Conservation (phyloP, 768 basidiomycete species). For the Pleurotus sapidus region DNA sequence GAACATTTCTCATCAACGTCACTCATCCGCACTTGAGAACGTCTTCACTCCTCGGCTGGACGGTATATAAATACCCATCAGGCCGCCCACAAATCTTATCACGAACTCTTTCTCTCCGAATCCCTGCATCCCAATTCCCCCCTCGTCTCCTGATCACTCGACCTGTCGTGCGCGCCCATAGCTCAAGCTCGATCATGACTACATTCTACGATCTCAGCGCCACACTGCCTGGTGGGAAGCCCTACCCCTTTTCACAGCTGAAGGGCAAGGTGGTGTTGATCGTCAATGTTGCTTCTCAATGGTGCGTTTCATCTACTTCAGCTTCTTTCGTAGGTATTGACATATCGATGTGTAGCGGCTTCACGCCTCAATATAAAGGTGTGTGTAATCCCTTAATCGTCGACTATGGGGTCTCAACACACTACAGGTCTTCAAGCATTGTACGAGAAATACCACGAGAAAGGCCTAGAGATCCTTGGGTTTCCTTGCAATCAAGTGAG, state of each 20-base stretch:
- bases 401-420: not conserved
- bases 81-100: not conserved
- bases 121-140: not conserved
- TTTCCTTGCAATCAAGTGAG: conserved; percentile 89
- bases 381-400: conserved; percentile 1
- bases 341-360: conserved; percentile 49
- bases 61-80: conserved; percentile 1
- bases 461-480: conserved; percentile 75
- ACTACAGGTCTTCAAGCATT: conserved; percentile 68
- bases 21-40: not conserved
- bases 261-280: conserved; percentile 78
- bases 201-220: conserved; percentile 71
- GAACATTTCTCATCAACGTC: conserved; percentile 4
- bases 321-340: not conserved
- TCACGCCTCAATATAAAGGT: conserved; percentile 80
- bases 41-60: not conserved
- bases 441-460: conserved; percentile 78
- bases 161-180: conserved; percentile 12
- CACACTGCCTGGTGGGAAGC: conserved; percentile 51
- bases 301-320: conserved; percentile 36
- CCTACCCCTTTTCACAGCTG: conserved; percentile 63
- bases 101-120: conserved; percentile 1
- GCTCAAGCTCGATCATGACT: conserved; percentile 23
- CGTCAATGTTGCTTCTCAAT: conserved; percentile 76
- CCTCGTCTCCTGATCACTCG: not conserved